Evolutionary conservation across 768 basidiomycete genomes (phyloP), one percentile per base, ranked within the genome.

Genomic region (Lyophyllum semitale): DNA sequence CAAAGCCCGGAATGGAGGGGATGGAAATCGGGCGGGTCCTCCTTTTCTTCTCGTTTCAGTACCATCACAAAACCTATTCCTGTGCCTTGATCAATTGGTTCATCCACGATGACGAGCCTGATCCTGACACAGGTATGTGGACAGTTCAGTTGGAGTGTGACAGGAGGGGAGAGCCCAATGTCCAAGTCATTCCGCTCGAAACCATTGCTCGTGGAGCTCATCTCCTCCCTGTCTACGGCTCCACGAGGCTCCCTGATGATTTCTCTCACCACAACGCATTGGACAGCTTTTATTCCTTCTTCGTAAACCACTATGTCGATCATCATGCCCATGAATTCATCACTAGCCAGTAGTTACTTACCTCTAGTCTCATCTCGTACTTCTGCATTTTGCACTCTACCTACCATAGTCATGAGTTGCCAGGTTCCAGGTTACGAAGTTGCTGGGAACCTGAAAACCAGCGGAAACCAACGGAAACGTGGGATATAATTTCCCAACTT

Each of bases 171-270:
- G n/a, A n/a, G n/a, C n/a, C n/a, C n/a, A n/a, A n/a, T n/a, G n/a
- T n/a, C n/a, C n/a, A n/a, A n/a, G n/a, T n/a, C n/a, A n/a, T n/a
- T n/a, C n/a, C n/a, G n/a, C 48, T 50, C 37, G 48, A 50, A 4
- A 40, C 48, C 48, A 50, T 50, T 50, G 48, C 35, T 50, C 23
- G 35, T 50, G 37, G 18, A 40, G 48, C 48, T 50, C 48, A 50
- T 38, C 48, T 50, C 15, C 29, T 50, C 8, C 48, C 48, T 25
- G 27, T 50, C 35, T 50, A 50, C 25, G 35, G 48, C 26, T 23
- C 8, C 12, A 50, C 48, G 8, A 50, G 48, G 35, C 11, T 50
- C 18, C 48, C 48, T 27, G 35, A 50, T 40, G 48, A 50, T 50
- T 40, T 50, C 38, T 40, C 23, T 13, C 35, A 40, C 37, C 35